These are phyloP conservation scores for Malassezia slooffiae DNA, from an alignment of 1,284 basidiomycete species.

Conservation along the genomic window DNA sequence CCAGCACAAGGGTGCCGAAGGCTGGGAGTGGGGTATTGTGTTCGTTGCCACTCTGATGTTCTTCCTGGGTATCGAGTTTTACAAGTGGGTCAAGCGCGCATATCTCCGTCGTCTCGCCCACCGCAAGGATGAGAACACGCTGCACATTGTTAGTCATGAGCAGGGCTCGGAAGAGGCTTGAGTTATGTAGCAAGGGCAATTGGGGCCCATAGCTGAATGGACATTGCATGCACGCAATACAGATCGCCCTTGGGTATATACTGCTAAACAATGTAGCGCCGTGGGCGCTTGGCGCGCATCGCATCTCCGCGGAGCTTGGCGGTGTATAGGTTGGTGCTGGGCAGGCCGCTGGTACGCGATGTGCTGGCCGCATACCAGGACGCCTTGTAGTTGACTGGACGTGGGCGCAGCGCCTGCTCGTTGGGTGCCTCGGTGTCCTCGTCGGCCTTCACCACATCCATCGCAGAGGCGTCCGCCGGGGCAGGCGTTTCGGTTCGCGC, in stretches of 20 bases:
- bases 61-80: conserved; percentile 33
- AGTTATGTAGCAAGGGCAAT: not conserved
- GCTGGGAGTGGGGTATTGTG: conserved; percentile 47
- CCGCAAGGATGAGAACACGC: too few species aligned
- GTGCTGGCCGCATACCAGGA: conserved; percentile 27
- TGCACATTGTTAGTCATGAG: not conserved
- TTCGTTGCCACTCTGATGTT: conserved; percentile 36
- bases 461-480: too few species aligned
- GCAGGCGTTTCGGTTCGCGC: conserved; percentile 9
- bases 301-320: conserved; percentile 10
- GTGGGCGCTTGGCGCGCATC: not conserved
- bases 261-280: conserved; percentile 6
- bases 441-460: too few species aligned
- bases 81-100: conserved; percentile 39
- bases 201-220: too few species aligned
- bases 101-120: conserved; percentile 10
- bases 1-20: conserved; percentile 30
- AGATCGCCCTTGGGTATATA: too few species aligned
- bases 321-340: conserved; percentile 14
- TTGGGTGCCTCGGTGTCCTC: too few species aligned
- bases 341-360: conserved; percentile 19
- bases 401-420: conserved; percentile 10
- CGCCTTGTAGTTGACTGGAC: conserved; percentile 28
- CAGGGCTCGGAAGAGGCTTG: not conserved
- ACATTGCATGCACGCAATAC: not conserved